Percentiles rank a stretch among this genome's conserved stretches.
Evolutionary conservation across 441 rosid genomes (phyloP).

Genomic region (Monsonia emarginata): DNA sequence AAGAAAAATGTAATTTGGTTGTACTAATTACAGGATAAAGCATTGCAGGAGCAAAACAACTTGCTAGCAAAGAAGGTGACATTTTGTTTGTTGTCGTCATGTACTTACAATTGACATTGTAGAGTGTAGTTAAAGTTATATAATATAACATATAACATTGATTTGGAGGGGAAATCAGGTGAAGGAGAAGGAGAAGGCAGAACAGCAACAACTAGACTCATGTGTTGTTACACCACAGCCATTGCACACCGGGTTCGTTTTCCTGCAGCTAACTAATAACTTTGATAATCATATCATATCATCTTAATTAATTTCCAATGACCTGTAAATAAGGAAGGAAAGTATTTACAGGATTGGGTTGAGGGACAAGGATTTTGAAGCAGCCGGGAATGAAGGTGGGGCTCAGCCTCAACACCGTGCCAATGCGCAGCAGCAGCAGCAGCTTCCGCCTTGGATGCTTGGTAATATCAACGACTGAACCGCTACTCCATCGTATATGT

Average conservation of each 20-base stretch:
- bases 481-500: too few relatives aligned
- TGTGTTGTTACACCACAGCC: conserved; percentile 17
- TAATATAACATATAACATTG: neutral
- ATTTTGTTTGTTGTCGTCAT: neutral
- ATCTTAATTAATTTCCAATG: too few relatives aligned
- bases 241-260: neutral
- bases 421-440: neutral
- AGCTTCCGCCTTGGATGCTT: neutral
- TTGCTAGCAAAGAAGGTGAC: conserved; percentile 36
- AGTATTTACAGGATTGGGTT: too few relatives aligned
- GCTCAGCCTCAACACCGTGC: neutral
- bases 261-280: too few relatives aligned
- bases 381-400: neutral
- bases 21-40: conserved; percentile 22
- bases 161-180: conserved; percentile 19
- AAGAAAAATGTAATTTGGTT: neutral
- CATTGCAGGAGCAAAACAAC: conserved; percentile 37
- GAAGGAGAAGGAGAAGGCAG: conserved; percentile 29
- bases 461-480: neutral
- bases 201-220: conserved; percentile 22
- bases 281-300: too few relatives aligned
- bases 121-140: too few relatives aligned
- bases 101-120: too few relatives aligned
- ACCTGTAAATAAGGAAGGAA: too few relatives aligned
- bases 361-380: neutral